Evolutionary conservation across 768 basidiomycete genomes (phyloP), one percentile per base, ranked within the genome.

Genomic region (Mycena albidolilacea): DNA sequence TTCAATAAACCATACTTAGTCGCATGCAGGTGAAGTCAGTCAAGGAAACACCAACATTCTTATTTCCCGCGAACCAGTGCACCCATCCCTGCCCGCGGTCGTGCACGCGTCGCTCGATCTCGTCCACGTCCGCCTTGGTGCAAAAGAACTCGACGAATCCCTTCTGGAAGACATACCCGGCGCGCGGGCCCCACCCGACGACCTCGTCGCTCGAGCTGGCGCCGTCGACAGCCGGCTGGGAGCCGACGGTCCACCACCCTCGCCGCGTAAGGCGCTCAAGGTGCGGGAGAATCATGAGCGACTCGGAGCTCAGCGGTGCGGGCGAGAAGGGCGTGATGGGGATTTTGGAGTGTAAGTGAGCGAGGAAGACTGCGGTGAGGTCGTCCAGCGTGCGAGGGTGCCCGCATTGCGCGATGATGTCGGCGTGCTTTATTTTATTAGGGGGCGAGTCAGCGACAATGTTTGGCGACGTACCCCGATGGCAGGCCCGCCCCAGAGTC

Each of bases 111-210:
- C 84, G 80, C 81, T 91, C 89, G n/a, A 97, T 87, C 65, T 77
- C 78, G 39, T 88, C 85, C 17, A 95, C 86, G 64, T 92, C 89
- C 41, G 83, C 80, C 75, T 82, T 77, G 71, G 90, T 90, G 61
- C 88, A 96, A 80, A 99, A 99, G 81, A 98, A 98, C 84, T 99
- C 98, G 10, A 98, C 96, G 79, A 98, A 99, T 15, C 93, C 90
- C 84, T 99, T 99, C 83, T 99, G 98, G 82, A 95, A 99, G 10
- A 99, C 95, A 82, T 97, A 97, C 8, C 98, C 98, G 7, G 91
- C 91, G 67, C 87, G 86, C 14, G 98, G 98, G 3, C 98, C 98
- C 93, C 97, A 99, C 6, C 98, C 98, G 71, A 97, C 90, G 0
- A 93, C 83, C 23, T 88, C 85, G 80, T 99, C 94, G 15, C 89